Evolutionary conservation across 768 basidiomycete genomes (phyloP).

Genomic region (Boletus vinaceobasis): DNA sequence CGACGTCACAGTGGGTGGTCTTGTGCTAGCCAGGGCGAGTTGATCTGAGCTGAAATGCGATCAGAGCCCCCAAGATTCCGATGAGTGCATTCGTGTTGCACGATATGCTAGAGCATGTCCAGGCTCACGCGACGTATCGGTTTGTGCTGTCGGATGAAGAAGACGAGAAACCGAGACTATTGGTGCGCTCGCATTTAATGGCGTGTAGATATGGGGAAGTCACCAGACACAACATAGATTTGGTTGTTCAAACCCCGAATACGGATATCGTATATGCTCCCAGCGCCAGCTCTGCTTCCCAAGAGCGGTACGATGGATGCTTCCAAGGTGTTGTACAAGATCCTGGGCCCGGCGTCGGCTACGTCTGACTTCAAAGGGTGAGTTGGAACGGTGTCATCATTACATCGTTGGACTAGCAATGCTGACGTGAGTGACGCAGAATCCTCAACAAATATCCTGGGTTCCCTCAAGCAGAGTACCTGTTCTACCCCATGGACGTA

Average conservation of each 20-base stretch:
- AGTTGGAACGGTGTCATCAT: background rate
- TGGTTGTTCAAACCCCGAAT: constrained; percentile 96
- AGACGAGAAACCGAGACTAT: constrained; percentile 69
- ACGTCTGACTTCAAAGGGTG: constrained; percentile 30
- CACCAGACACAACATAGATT: constrained; percentile 45
- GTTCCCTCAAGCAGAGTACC: constrained; percentile 84
- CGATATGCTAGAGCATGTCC: constrained; percentile 88
- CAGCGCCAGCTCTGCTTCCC: constrained; percentile 53
- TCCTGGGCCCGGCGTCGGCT: constrained; percentile 58
- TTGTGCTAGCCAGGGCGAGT: background rate
- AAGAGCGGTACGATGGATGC: constrained; percentile 60
- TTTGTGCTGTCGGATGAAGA: constrained; percentile 89
- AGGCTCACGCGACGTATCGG: constrained; percentile 90
- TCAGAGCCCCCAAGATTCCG: constrained; percentile 45
- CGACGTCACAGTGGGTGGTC: constrained; percentile 55
- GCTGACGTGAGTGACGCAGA: constrained; percentile 29
- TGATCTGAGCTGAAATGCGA: background rate
- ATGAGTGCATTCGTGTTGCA: constrained; percentile 87
- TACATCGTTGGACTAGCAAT: background rate
- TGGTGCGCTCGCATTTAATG: constrained; percentile 47
- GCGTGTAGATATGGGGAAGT: background rate
- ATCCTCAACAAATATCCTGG: constrained; percentile 70
- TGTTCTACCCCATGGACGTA: constrained; percentile 77
- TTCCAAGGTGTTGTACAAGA: constrained; percentile 85
- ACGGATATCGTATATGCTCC: constrained; percentile 67